Evolutionary conservation across 257 asterid species (phyloP).

Genomic region (Linderniella brevidens): DNA sequence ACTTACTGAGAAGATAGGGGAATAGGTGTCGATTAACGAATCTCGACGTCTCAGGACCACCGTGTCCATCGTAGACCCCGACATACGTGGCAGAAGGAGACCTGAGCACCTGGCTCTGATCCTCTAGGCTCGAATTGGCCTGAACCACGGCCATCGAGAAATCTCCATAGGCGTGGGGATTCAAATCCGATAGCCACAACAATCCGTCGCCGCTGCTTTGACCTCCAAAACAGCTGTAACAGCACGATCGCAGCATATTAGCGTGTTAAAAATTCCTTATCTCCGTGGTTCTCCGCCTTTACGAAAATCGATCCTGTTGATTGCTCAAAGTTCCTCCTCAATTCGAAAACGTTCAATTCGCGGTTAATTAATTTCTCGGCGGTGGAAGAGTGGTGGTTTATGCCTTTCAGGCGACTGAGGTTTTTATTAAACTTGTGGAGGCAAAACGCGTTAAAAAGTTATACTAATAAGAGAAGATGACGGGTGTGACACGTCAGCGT

Average conservation of each 20-base stretch:
- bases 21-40: conserved; percentile 71
- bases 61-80: conserved; percentile 97
- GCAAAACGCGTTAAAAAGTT: no score
- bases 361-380: no score
- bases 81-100: conserved; percentile 83
- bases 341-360: no score
- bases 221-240: conserved; percentile 39
- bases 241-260: conserved; percentile 54
- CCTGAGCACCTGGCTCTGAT: conserved; percentile 80
- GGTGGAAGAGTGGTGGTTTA: no score
- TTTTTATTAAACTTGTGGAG: no score
- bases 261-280: no score
- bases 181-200: conserved; percentile 74
- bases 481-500: no score
- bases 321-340: no score
- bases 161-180: conserved; percentile 75
- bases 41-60: conserved; percentile 94
- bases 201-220: conserved; percentile 43
- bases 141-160: conserved; percentile 88
- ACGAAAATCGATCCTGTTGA: no score
- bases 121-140: conserved; percentile 83
- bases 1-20: conserved; percentile 56
- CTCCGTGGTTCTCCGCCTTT: no score
- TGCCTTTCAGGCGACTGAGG: no score
- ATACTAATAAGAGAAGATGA: no score